Evolutionary conservation across 768 basidiomycete genomes (phyloP), one percentile per base, ranked within the genome.

Genomic region (Crassisporium funariophilum): DNA sequence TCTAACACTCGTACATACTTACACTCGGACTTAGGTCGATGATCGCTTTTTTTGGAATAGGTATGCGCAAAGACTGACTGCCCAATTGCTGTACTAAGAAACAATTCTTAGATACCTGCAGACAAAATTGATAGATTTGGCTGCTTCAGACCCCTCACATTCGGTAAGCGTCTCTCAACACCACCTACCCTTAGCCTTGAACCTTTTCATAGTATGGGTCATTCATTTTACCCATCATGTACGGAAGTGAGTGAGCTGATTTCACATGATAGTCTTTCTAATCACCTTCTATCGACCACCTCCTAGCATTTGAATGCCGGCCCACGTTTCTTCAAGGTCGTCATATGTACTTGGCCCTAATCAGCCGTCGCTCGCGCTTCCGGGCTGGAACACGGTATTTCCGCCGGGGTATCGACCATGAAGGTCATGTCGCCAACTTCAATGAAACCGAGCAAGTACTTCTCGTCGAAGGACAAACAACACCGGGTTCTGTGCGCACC

Each of bases 41-140:
- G 93, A 97, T 60, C 79, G 95, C 52, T 99, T 99, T 71, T 98
- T 98, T 69, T 99, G 95, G 95, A 99, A 99, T 68, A 89, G 83
- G 81, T 88, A 47, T 37, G 67, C n/a, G 11, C 29, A 31, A 31
- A 31, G 10, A 31, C n/a, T 31, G 5, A 10, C 29, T 31, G 62
- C 12, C n/a, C 12, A 44, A 8, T 39, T 42, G 34, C 20, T 22
- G 11, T 29, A n/a, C 11, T 21, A 13, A 33, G 22, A 7, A 15
- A 13, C 27, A 23, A 10, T 12, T 29, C 13, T 21, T 55, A 77
- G 75, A 60, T 78, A 77, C 55, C 60, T 88, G 48, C 83, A 85
- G 50, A 68, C 75, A 11, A 76, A 78, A 53, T 69, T 92, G 50
- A 85, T 87, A 46, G 82, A 73, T 10, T 50, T 44, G 38, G 82